These are phyloP conservation scores for Myriosclerotinia duriaeana DNA, from an alignment of 2,329 filamentous ascomycete genomes.

Conservation along the genomic window DNA sequence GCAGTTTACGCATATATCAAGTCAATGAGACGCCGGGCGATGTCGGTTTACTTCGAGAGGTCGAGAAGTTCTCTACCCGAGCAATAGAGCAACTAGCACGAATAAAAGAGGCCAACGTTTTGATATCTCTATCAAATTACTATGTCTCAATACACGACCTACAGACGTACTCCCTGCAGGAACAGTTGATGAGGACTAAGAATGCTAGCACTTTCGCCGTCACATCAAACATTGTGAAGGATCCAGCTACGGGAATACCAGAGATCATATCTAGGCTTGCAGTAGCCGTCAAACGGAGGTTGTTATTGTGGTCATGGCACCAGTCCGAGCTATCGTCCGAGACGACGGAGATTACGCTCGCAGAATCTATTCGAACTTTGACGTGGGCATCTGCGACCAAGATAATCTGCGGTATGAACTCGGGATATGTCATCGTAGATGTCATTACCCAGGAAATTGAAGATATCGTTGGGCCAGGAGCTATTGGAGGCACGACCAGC, in stretches of 20 bases:
- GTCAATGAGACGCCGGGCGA: conserved; percentile 66
- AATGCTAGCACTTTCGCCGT: conserved; percentile 89
- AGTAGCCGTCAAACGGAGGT: conserved; percentile 86
- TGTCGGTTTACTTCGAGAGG: conserved; percentile 83
- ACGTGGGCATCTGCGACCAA: conserved; percentile 89
- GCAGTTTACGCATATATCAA: conserved; percentile 84
- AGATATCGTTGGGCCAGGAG: conserved; percentile 77
- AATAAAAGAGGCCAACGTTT: conserved; percentile 89
- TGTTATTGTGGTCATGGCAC: conserved; percentile 93
- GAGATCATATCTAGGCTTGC: conserved; percentile 90
- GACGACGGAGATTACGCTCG: conserved; percentile 71
- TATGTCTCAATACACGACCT: conserved; percentile 88
- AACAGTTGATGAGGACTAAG: conserved; percentile 77
- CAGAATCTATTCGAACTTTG: conserved; percentile 81
- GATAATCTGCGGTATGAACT: conserved; percentile 85
- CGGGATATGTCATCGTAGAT: conserved; percentile 87
- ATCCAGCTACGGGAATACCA: conserved; percentile 80
- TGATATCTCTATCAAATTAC: conserved; percentile 88
- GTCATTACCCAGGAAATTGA: conserved; percentile 70
- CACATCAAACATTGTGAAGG: conserved; percentile 93
- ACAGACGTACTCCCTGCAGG: conserved; percentile 77
- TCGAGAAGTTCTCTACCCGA: conserved; percentile 89
- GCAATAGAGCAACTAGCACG: conserved; percentile 91
- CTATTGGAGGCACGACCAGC: conserved; percentile 63
- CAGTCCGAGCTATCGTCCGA: conserved; percentile 82